Conservation (phyloP, 345 rosid genomes). For the Passiflora organensis region DNA sequence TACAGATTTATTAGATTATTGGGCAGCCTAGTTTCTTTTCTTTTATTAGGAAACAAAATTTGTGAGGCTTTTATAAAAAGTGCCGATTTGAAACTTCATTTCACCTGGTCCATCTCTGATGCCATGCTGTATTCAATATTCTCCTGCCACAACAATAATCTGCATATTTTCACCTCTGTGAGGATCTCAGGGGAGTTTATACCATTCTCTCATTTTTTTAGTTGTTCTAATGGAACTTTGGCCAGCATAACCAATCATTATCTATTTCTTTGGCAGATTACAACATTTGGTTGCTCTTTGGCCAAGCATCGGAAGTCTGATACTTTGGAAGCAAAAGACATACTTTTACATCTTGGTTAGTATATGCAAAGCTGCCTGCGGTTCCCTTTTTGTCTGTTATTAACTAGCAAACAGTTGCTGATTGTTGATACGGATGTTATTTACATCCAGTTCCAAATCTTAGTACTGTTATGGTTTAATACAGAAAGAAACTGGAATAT, state of each 20-base stretch:
- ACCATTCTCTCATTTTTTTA: not conserved
- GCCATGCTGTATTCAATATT: not conserved
- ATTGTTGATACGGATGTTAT: not conserved
- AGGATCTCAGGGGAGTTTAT: not conserved
- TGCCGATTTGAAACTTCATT: not conserved
- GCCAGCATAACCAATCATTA: not conserved
- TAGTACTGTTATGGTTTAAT: constrained; percentile 20
- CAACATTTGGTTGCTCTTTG: constrained; percentile 89
- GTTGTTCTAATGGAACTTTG: not conserved
- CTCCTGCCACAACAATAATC: not conserved
- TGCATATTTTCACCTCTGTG: too few relatives aligned
- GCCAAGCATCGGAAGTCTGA: constrained; percentile 96
- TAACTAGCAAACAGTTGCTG: not conserved
- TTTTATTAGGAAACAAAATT: not conserved
- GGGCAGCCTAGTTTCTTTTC: too few relatives aligned
- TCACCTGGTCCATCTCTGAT: not conserved
- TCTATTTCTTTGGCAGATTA: constrained; percentile 45
- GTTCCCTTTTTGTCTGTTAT: not conserved
- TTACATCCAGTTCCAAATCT: constrained; percentile 10
- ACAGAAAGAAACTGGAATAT: constrained; percentile 92
- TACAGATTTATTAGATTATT: too few relatives aligned
- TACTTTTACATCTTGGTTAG: constrained; percentile 91
- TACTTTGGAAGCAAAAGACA: constrained; percentile 90
- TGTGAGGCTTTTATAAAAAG: not conserved
- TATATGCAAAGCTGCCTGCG: constrained; percentile 19